Conservation (phyloP, 2,329 filamentous ascomycete genomes). For the Parasarocladium wereldwijsianum region DNA sequence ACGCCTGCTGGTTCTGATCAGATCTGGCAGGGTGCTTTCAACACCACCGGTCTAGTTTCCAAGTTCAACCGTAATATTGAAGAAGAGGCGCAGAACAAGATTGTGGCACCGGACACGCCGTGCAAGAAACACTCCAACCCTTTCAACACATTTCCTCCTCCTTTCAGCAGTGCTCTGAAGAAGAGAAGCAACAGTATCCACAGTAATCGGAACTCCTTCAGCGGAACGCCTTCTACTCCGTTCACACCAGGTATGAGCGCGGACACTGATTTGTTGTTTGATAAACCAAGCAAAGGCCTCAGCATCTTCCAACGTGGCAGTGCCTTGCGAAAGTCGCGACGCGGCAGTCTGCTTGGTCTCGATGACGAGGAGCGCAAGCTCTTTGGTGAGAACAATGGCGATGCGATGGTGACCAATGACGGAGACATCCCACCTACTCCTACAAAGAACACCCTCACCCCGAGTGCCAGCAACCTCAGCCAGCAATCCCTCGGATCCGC, state of each 20-base stretch:
- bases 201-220: constrained; percentile 59
- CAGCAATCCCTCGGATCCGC: constrained; percentile 21
- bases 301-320: constrained; percentile 51
- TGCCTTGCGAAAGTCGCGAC: constrained; percentile 27
- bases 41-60: constrained; percentile 86
- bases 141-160: constrained; percentile 17
- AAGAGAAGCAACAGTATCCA: constrained; percentile 46
- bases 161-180: constrained; percentile 41
- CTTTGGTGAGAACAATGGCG: constrained; percentile 15
- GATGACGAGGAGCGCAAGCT: constrained; percentile 54
- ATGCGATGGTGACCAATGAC: constrained; percentile 16
- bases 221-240: constrained; percentile 60
- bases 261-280: constrained; percentile 36
- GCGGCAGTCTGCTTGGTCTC: constrained; percentile 63
- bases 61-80: constrained; percentile 84
- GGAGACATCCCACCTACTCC: constrained; percentile 79
- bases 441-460: constrained; percentile 52
- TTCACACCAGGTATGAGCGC: constrained; percentile 40
- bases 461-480: constrained; percentile 23
- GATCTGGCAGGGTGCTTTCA: constrained; percentile 71
- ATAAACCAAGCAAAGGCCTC: constrained; percentile 43
- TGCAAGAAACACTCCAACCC: constrained; percentile 35
- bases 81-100: constrained; percentile 42
- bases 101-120: constrained; percentile 80
- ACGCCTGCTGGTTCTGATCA: constrained; percentile 38